Percentiles rank a stretch among this genome's conserved stretches.
Conservation (phyloP, 106 monocot genomes). For the Xerophyta viscosa region DNA sequence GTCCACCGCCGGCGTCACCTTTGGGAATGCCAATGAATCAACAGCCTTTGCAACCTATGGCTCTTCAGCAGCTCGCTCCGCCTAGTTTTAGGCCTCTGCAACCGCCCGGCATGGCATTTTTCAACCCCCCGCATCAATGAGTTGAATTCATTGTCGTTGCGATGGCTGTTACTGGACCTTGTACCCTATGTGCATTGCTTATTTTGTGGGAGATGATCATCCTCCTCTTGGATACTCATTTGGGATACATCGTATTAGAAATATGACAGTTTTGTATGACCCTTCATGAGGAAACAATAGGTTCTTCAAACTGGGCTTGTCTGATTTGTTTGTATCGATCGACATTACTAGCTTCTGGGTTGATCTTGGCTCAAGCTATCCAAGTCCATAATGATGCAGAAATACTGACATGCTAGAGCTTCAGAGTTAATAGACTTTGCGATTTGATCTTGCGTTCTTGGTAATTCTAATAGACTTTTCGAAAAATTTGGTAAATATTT, state of each 20-base stretch:
- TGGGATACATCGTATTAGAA: neutral
- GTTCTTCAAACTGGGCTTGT: too few relatives aligned
- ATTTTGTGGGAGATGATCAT: neutral
- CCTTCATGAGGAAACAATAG: too few relatives aligned
- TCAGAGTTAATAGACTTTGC: too few relatives aligned
- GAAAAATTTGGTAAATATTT: too few relatives aligned
- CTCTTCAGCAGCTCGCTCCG: slow-evolving; percentile 34
- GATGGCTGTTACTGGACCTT: neutral
- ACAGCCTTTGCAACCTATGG: slow-evolving; percentile 23
- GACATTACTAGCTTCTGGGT: too few relatives aligned
- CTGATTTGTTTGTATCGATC: too few relatives aligned
- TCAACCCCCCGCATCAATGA: slow-evolving; percentile 48
- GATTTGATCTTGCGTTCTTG: too few relatives aligned
- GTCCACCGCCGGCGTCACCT: slow-evolving; percentile 23
- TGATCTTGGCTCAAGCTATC: too few relatives aligned
- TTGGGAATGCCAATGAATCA: slow-evolving; percentile 34
- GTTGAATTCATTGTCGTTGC: neutral
- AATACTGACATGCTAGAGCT: too few relatives aligned
- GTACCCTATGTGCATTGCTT: slow-evolving; percentile 7
- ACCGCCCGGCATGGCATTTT: slow-evolving; percentile 68
- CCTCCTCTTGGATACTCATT: neutral
- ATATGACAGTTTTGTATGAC: too few relatives aligned
- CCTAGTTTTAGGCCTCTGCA: slow-evolving; percentile 77
- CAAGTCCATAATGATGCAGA: too few relatives aligned
- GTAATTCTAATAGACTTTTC: too few relatives aligned